These are phyloP conservation scores for Inonotus hispidus DNA, from an alignment of 1,284 basidiomycete species.

Conservation along the genomic window DNA sequence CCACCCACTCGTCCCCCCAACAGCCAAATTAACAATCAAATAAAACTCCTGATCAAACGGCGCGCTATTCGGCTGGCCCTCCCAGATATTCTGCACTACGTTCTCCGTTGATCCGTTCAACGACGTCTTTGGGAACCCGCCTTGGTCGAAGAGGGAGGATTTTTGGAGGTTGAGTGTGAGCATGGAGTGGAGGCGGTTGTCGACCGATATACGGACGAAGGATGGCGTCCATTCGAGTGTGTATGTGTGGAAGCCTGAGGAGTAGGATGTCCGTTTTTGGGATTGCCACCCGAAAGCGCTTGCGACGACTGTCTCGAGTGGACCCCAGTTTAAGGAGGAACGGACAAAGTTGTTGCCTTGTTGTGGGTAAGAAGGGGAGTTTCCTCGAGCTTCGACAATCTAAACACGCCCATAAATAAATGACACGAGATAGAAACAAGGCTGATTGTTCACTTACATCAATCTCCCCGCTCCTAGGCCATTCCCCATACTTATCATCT, in stretches of 20 bases:
- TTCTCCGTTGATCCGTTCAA: constrained; percentile 30
- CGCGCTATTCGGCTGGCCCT: constrained; percentile 29
- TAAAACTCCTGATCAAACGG: constrained; percentile 43
- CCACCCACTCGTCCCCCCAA: constrained; percentile 40
- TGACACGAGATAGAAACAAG: background rate
- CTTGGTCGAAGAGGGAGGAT: constrained; percentile 31
- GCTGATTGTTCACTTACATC: constrained; percentile 28
- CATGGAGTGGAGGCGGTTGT: constrained; percentile 12
- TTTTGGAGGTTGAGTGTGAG: constrained; percentile 29
- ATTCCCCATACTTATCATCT: constrained; percentile 62
- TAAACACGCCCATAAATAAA: background rate
- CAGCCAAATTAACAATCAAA: constrained; percentile 36
- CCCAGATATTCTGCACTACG: constrained; percentile 28
- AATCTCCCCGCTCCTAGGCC: constrained; percentile 50
- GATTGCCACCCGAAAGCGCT: constrained; percentile 33
- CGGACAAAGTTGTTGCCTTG: constrained; percentile 31
- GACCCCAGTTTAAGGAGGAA: constrained; percentile 37
- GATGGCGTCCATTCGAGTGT: constrained; percentile 41
- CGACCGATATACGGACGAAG: constrained; percentile 27
- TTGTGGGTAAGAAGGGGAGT: constrained; percentile 14
- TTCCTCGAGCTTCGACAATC: constrained; percentile 28
- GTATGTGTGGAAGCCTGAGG: constrained; percentile 34
- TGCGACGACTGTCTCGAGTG: constrained; percentile 28
- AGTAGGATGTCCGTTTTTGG: constrained; percentile 34
- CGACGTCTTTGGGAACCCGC: constrained; percentile 33